These are phyloP conservation scores for Waltiozyma solani DNA, from an alignment of 1,139 yeast genomes.

Conservation along the genomic window DNA sequence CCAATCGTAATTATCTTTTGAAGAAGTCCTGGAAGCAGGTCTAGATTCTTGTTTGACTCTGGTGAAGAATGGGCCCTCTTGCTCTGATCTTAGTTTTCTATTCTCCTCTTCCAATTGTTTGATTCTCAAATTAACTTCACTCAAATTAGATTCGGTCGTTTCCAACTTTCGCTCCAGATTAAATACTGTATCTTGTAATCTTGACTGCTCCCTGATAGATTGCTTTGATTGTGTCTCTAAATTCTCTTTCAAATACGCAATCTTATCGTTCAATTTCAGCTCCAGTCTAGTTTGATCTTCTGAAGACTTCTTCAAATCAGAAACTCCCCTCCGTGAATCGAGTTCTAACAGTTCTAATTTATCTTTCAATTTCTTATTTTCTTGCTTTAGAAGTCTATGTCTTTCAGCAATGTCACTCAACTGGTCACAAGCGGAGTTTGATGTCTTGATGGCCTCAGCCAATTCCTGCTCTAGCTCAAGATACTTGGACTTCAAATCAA, in stretches of 20 bases:
- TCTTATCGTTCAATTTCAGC: constrained; percentile 13
- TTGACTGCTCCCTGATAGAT: constrained; percentile 18
- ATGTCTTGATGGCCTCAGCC: constrained; percentile 22
- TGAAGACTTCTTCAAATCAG: constrained; percentile 8
- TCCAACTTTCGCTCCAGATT: constrained; percentile 17
- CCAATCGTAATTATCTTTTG: no score
- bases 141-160: constrained; percentile 14
- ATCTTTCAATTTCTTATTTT: constrained; percentile 8
- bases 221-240: constrained; percentile 13
- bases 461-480: constrained; percentile 25
- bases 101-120: constrained; percentile 18
- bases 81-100: no score
- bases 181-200: constrained; percentile 16
- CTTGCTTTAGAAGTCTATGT: constrained; percentile 21
- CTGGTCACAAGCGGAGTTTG: constrained; percentile 24
- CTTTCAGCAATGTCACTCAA: constrained; percentile 33
- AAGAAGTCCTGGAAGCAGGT: no score
- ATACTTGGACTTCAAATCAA: no score
- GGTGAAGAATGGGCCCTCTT: no score
- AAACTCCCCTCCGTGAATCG: constrained; percentile 6
- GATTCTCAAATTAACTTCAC: constrained; percentile 14
- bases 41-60: no score
- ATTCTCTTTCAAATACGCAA: constrained; percentile 18
- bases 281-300: constrained; percentile 12
- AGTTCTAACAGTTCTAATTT: constrained; percentile 7